phyloP scores from a whole-genome alignment of 148 eudicot genomes.

The Mesembryanthemum crystallinum region DNA sequence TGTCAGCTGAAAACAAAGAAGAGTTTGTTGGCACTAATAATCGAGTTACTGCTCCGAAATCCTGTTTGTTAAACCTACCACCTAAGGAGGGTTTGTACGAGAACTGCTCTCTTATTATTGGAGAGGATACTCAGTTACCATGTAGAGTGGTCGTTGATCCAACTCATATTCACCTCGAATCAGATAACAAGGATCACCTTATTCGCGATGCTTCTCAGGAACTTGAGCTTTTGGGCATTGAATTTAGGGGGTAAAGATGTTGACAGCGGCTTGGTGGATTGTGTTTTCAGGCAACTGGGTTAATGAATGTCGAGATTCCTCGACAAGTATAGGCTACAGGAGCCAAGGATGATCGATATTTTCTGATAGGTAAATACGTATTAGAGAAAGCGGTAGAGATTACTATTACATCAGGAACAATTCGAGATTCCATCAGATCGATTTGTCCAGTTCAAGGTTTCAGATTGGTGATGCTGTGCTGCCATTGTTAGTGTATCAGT shows the following conservation, averaged over 20 bases:
- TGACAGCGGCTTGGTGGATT: background rate
- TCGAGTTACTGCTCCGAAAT: slow-evolving; percentile 48
- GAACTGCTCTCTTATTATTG: slow-evolving; percentile 50
- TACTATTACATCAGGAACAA: no score
- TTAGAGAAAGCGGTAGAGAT: no score
- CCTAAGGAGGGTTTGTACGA: slow-evolving; percentile 78
- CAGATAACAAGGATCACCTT: slow-evolving; percentile 36
- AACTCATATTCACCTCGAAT: slow-evolving; percentile 55
- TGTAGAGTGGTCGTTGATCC: slow-evolving; percentile 68
- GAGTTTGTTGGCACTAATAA: slow-evolving; percentile 30
- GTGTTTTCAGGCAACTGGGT: background rate
- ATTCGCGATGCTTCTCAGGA: slow-evolving; percentile 32
- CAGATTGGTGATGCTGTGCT: no score
- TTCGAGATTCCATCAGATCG: no score
- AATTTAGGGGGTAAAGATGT: slow-evolving; percentile 45
- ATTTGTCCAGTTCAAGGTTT: no score
- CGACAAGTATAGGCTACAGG: slow-evolving; percentile 5
- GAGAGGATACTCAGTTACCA: slow-evolving; percentile 41
- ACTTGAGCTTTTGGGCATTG: slow-evolving; percentile 49
- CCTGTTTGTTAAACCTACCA: slow-evolving; percentile 73
- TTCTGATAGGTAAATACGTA: no score
- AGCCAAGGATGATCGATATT: background rate
- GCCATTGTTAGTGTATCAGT: no score
- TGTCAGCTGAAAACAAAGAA: slow-evolving; percentile 40
- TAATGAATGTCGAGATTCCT: background rate